A percentile compares a stretch with the other conserved stretches of the same genome.
Conservation (phyloP, 495 filamentous ascomycete species). For the Neurospora sp. region DNA sequence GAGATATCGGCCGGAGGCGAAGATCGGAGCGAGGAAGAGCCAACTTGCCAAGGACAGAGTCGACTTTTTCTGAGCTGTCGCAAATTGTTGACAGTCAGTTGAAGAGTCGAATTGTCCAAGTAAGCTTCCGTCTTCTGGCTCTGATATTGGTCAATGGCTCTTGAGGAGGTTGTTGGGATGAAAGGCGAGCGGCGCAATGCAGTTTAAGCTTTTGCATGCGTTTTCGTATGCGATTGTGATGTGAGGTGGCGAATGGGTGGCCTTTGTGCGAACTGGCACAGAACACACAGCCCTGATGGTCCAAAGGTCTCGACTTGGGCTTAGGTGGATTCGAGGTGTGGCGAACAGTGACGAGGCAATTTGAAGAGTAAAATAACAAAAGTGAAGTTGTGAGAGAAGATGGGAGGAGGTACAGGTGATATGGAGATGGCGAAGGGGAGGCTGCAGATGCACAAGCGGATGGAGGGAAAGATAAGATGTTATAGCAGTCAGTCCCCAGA, state of each 20-base stretch:
- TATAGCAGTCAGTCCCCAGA: neutral
- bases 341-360: neutral
- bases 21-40: neutral
- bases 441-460: neutral
- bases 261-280: neutral
- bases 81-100: neutral
- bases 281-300: neutral
- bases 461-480: neutral
- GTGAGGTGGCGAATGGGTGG: neutral
- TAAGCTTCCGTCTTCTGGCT: neutral
- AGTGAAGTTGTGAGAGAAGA: neutral
- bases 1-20: neutral
- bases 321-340: neutral
- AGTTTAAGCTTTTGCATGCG: neutral
- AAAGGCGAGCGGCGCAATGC: neutral
- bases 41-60: neutral
- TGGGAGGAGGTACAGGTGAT: neutral
- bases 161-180: neutral
- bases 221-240: neutral
- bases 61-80: neutral
- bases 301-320: neutral
- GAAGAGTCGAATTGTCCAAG: neutral
- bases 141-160: neutral
- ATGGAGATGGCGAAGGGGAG: neutral
- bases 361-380: neutral